Conservation (phyloP, 2,329 filamentous ascomycete genomes). For the Ceratocystis cacaofunesta region DNA sequence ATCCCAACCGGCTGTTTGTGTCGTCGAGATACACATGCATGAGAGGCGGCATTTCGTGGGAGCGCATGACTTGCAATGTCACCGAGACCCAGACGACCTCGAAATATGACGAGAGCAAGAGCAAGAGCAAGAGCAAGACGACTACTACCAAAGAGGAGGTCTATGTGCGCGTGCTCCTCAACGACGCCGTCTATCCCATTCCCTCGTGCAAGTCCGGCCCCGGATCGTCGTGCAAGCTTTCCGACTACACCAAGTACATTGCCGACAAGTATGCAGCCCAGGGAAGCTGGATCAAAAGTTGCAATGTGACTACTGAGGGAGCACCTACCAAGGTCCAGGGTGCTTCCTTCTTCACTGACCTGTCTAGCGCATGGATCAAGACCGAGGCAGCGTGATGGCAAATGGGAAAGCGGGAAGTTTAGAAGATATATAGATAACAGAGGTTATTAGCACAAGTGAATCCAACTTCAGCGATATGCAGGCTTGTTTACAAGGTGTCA, state of each 20-base stretch:
- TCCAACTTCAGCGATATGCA: too few relatives aligned
- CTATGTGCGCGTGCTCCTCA: constrained; percentile 43
- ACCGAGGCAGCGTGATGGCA: constrained; percentile 8
- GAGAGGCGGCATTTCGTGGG: constrained; percentile 50
- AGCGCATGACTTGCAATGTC: constrained; percentile 40
- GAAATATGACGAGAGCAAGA: constrained; percentile 7
- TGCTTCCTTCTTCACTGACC: constrained; percentile 35
- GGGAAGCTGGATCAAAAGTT: constrained; percentile 35
- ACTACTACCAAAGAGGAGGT: constrained; percentile 23
- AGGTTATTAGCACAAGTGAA: neutral
- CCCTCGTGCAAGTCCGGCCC: constrained; percentile 40
- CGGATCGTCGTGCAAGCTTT: constrained; percentile 36
- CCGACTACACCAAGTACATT: constrained; percentile 32
- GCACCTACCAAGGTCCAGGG: constrained; percentile 30
- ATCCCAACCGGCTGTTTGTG: constrained; percentile 36
- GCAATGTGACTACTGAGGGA: constrained; percentile 30
- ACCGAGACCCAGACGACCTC: constrained; percentile 7
- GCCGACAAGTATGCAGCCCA: constrained; percentile 31
- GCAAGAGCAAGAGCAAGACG: constrained; percentile 8
- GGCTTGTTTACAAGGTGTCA: neutral
- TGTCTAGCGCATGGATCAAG: constrained; percentile 27
- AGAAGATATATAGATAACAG: neutral
- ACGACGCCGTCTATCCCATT: constrained; percentile 48
- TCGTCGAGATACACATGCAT: constrained; percentile 44
- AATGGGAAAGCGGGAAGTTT: neutral